Percentiles rank a stretch among this genome's conserved stretches.
Conservation (phyloP, 257 asterid genomes). For the Plantago ovata region DNA sequence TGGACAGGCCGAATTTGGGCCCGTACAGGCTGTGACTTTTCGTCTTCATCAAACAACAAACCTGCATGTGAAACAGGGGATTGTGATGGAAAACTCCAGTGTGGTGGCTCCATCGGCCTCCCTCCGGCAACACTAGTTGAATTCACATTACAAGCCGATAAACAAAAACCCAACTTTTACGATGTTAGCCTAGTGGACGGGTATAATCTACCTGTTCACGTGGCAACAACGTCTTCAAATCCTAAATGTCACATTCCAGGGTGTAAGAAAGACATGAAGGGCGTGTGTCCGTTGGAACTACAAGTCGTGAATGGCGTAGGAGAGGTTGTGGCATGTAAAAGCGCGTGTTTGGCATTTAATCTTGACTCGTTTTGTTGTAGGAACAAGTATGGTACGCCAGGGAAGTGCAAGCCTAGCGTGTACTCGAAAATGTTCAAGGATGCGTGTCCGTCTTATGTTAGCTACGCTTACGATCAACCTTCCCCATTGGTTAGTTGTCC, state of each 20-base stretch:
- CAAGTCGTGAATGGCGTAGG: constrained; percentile 36
- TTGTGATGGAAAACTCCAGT: constrained; percentile 58
- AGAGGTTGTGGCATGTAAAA: constrained; percentile 74
- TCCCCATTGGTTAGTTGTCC: constrained; percentile 55
- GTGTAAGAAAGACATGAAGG: constrained; percentile 42
- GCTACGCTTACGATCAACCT: constrained; percentile 67
- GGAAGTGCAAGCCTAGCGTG: constrained; percentile 51
- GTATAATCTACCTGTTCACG: constrained; percentile 68
- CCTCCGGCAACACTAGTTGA: constrained; percentile 80
- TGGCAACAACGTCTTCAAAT: constrained; percentile 19
- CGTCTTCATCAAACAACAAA: constrained; percentile 18
- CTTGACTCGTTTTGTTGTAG: constrained; percentile 68
- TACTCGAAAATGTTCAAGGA: constrained; percentile 68
- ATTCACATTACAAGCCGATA: constrained; percentile 43
- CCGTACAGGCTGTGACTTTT: constrained; percentile 69
- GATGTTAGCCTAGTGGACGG: constrained; percentile 87
- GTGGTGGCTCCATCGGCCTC: constrained; percentile 56
- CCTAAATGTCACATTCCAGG: constrained; percentile 48
- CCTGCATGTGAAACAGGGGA: constrained; percentile 77
- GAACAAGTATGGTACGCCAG: constrained; percentile 58
- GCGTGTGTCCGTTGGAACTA: constrained; percentile 52
- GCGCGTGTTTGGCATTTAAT: constrained; percentile 77
- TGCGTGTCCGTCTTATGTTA: constrained; percentile 65
- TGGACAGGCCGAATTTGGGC: constrained; percentile 94
- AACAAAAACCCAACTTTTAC: constrained; percentile 47